These are phyloP conservation scores for Mortierella sp. DNA, from an alignment of 371 early-diverging fungal genomes.

Conservation along the genomic window DNA sequence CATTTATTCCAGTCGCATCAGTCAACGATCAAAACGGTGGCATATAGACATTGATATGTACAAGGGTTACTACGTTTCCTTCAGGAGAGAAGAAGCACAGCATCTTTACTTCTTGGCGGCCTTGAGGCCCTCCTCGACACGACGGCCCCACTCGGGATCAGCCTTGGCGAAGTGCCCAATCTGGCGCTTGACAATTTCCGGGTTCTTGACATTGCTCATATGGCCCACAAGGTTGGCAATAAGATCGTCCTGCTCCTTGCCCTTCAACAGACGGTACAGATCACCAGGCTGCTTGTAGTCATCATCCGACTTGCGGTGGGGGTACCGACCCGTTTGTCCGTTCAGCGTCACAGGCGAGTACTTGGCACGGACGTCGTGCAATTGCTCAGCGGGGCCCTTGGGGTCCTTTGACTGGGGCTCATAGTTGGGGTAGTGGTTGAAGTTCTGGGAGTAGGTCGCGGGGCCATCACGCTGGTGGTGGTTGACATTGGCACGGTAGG, in stretches of 20 bases:
- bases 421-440: slow-evolving; percentile 80
- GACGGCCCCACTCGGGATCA: slow-evolving; percentile 69
- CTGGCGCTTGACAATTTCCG: slow-evolving; percentile 70
- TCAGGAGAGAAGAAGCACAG: not conserved
- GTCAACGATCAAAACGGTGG: too few species aligned
- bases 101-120: slow-evolving; percentile 22
- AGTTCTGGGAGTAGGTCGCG: slow-evolving; percentile 77
- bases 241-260: slow-evolving; percentile 63
- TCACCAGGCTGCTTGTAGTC: slow-evolving; percentile 71
- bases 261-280: slow-evolving; percentile 64
- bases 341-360: slow-evolving; percentile 21
- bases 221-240: slow-evolving; percentile 63
- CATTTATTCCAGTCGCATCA: too few species aligned
- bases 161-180: slow-evolving; percentile 69
- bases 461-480: slow-evolving; percentile 85
- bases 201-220: slow-evolving; percentile 63
- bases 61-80: not conserved
- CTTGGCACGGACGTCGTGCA: slow-evolving; percentile 36
- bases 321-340: slow-evolving; percentile 73
- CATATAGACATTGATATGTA: not conserved
- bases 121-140: slow-evolving; percentile 67
- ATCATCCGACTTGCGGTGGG: slow-evolving; percentile 65
- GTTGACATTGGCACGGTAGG: slow-evolving; percentile 66
- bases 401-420: slow-evolving; percentile 76
- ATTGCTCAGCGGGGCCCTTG: slow-evolving; percentile 61